phyloP scores from a whole-genome alignment of 192 early-diverging fungal genomes.

The Coemansia sp. region DNA sequence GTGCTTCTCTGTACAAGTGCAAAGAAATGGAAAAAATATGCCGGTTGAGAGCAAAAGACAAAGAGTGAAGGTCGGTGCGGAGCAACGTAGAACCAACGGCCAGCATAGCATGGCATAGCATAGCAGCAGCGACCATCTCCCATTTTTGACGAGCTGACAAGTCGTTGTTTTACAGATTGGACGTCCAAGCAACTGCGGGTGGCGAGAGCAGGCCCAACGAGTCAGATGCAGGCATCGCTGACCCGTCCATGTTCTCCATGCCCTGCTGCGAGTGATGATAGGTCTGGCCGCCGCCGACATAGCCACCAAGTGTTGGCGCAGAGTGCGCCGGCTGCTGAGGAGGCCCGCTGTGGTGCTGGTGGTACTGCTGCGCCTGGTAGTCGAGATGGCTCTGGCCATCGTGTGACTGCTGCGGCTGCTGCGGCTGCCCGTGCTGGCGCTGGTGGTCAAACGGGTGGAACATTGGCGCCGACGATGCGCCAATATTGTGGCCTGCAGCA shows the following conservation, averaged over 20 bases:
- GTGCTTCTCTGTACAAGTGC: constrained; percentile 38
- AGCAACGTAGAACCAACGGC: too few species aligned
- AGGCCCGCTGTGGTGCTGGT: constrained; percentile 22
- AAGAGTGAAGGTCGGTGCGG: neutral
- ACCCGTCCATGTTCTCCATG: constrained; percentile 38
- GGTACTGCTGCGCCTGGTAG: constrained; percentile 32
- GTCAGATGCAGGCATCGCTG: constrained; percentile 27
- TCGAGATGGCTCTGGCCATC: constrained; percentile 24
- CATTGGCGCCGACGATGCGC: constrained; percentile 27
- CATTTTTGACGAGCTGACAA: neutral
- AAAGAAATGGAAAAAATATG: constrained; percentile 29
- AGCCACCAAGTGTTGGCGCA: constrained; percentile 26
- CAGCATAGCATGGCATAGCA: too few species aligned
- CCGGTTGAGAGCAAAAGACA: constrained; percentile 1
- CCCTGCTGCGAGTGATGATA: constrained; percentile 49
- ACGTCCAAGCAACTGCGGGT: constrained; percentile 48
- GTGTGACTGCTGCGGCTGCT: constrained; percentile 23
- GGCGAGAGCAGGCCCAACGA: constrained; percentile 48
- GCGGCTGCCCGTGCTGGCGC: neutral
- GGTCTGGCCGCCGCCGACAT: constrained; percentile 31
- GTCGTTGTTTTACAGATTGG: constrained; percentile 35
- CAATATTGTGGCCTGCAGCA: constrained; percentile 22
- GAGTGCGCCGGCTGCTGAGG: constrained; percentile 21
- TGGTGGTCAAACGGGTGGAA: constrained; percentile 45
- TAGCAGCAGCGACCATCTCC: neutral